A percentile compares a stretch with the other conserved stretches of the same genome.
Conservation (phyloP, 1,284 basidiomycete genomes). For the Ustilago xerochloae region DNA sequence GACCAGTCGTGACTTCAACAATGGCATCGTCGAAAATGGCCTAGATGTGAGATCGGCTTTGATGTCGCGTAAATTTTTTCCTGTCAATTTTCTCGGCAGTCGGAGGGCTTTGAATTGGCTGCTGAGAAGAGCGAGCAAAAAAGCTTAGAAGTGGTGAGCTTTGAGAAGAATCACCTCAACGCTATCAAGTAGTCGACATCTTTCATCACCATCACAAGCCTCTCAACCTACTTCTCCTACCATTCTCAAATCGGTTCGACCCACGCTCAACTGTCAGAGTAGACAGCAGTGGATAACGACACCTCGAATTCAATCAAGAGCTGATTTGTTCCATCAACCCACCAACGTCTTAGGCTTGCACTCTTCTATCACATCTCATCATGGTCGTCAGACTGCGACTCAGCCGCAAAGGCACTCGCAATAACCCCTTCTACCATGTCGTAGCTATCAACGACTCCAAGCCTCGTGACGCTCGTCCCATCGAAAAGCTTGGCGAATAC, state of each 20-base stretch:
- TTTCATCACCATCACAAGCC: not conserved
- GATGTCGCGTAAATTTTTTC: too few relatives aligned
- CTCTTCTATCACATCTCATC: constrained; percentile 26
- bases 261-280: too few relatives aligned
- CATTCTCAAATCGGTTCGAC: too few relatives aligned
- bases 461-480: constrained; percentile 85
- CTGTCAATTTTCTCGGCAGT: constrained; percentile 4
- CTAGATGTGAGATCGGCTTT: too few relatives aligned
- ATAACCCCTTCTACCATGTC: constrained; percentile 85
- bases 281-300: too few relatives aligned
- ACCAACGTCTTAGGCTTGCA: not conserved
- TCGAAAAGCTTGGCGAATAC: constrained; percentile 89
- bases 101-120: constrained; percentile 1
- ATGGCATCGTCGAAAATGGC: too few relatives aligned
- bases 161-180: too few relatives aligned
- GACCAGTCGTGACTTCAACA: too few relatives aligned
- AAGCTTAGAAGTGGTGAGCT: not conserved
- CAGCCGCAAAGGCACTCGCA: constrained; percentile 82
- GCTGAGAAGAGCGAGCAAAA: constrained; percentile 3
- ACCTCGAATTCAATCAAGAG: too few relatives aligned
- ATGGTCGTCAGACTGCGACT: constrained; percentile 89
- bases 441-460: constrained; percentile 83
- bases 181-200: too few relatives aligned
- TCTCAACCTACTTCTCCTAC: too few relatives aligned
- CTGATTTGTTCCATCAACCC: too few relatives aligned